Percentiles rank a stretch among this genome's conserved stretches.
Conservation (phyloP, 371 early-diverging fungal species). For the Haplosporangium sp. region DNA sequence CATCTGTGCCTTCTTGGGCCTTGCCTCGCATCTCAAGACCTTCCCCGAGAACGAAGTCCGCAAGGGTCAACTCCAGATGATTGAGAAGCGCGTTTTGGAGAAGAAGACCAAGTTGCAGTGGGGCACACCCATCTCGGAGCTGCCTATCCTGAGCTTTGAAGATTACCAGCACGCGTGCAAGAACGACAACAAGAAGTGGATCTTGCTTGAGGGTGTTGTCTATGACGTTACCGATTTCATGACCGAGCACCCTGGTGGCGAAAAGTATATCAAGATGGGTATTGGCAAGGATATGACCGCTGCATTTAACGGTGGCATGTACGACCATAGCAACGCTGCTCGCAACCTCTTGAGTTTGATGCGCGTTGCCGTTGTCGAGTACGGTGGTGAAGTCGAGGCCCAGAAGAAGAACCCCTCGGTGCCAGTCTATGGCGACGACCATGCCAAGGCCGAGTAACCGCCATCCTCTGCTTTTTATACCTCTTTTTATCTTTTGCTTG, state of each 20-base stretch:
- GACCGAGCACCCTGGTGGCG: constrained; percentile 93
- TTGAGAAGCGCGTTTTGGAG: constrained; percentile 82
- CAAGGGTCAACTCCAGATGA: constrained; percentile 89
- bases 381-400: constrained; percentile 66
- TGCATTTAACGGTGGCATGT: constrained; percentile 90
- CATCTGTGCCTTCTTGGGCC: constrained; percentile 73
- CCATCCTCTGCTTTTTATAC: neutral
- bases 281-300: constrained; percentile 83
- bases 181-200: constrained; percentile 82
- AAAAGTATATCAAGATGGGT: constrained; percentile 51
- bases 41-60: constrained; percentile 93
- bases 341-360: constrained; percentile 80
- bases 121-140: constrained; percentile 77
- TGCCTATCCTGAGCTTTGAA: constrained; percentile 83
- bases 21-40: constrained; percentile 87
- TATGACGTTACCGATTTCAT: constrained; percentile 94
- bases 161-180: constrained; percentile 79
- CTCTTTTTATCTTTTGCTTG: neutral
- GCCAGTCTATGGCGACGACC: constrained; percentile 45
- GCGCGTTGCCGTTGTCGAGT: constrained; percentile 76
- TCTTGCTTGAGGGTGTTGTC: constrained; percentile 89
- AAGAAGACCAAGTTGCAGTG: constrained; percentile 77
- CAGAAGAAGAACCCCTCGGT: constrained; percentile 55
- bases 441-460: constrained; percentile 41
- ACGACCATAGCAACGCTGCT: constrained; percentile 87